These are phyloP conservation scores for Penicillium verhagenii DNA, from an alignment of 495 filamentous ascomycete genomes.

Conservation along the genomic window DNA sequence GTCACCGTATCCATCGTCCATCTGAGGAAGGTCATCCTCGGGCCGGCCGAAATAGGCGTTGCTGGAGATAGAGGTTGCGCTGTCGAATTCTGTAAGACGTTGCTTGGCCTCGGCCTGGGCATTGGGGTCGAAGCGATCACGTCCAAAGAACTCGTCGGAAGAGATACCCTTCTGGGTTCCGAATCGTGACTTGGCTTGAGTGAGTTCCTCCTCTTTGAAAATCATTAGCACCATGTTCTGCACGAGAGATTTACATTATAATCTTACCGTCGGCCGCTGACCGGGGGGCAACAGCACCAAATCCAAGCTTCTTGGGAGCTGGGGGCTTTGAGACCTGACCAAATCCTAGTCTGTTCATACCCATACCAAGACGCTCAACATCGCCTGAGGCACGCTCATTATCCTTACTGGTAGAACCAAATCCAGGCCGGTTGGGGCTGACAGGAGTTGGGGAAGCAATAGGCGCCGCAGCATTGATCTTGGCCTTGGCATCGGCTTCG, in stretches of 20 bases:
- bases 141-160: constrained; percentile 96
- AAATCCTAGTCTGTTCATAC: constrained; percentile 82
- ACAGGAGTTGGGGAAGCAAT: constrained; percentile 74
- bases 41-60: constrained; percentile 96
- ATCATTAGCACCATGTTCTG: constrained; percentile 7
- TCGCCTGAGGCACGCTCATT: constrained; percentile 67
- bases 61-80: constrained; percentile 86
- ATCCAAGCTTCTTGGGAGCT: constrained; percentile 74
- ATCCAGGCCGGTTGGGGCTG: constrained; percentile 60
- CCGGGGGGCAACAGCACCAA: constrained; percentile 73
- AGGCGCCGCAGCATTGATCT: constrained; percentile 49
- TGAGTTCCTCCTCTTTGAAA: constrained; percentile 39
- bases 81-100: constrained; percentile 87
- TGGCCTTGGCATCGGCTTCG: constrained; percentile 53
- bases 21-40: constrained; percentile 61
- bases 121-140: constrained; percentile 75
- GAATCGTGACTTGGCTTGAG: constrained; percentile 52
- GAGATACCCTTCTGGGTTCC: constrained; percentile 93
- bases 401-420: constrained; percentile 53
- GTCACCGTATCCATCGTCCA: constrained; percentile 75
- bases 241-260: neutral
- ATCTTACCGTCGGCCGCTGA: constrained; percentile 66
- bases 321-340: constrained; percentile 72
- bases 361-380: constrained; percentile 88
- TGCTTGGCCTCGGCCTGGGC: constrained; percentile 82